Evolutionary conservation across 345 rosid genomes (phyloP).

Genomic region (Boechera stricta): DNA sequence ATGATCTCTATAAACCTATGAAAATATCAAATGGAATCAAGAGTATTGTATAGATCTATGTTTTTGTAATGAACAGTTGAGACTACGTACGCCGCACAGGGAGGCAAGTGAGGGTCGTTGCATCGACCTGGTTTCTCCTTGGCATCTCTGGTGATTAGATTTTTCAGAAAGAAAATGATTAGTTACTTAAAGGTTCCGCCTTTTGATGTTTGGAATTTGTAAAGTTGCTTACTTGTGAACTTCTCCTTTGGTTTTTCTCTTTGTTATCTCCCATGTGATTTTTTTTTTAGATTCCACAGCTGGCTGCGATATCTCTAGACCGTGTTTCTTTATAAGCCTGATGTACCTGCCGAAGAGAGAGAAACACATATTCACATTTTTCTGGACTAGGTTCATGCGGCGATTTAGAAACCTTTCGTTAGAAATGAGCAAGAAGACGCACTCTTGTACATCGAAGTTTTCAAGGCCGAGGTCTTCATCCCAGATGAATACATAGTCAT

Average conservation of each 20-base stretch:
- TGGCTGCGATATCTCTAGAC: constrained; percentile 95
- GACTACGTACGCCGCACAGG: constrained; percentile 90
- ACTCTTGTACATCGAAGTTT: constrained; percentile 87
- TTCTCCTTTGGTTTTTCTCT: constrained; percentile 76
- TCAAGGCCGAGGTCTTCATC: constrained; percentile 97
- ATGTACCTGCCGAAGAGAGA: constrained; percentile 64
- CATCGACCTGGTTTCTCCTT: constrained; percentile 92
- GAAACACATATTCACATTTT: constrained; percentile 18
- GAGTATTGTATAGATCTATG: not conserved
- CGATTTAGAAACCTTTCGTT: not conserved
- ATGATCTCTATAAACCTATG: constrained; percentile 94
- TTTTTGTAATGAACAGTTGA: constrained; percentile 8
- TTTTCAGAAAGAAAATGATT: constrained; percentile 23
- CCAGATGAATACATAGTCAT: constrained; percentile 96
- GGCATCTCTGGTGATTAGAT: constrained; percentile 55
- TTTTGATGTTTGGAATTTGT: not conserved
- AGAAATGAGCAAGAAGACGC: constrained; percentile 45
- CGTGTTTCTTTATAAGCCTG: constrained; percentile 80
- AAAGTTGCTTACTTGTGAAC: constrained; percentile 82
- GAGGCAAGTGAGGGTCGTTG: constrained; percentile 75
- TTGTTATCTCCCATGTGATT: constrained; percentile 97
- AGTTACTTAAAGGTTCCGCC: not conserved
- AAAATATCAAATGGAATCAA: constrained; percentile 3
- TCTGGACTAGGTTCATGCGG: not conserved
- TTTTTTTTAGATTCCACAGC: constrained; percentile 78